Conservation (phyloP, 164 flowering plant species). For the Tinospora cordifolia region DNA sequence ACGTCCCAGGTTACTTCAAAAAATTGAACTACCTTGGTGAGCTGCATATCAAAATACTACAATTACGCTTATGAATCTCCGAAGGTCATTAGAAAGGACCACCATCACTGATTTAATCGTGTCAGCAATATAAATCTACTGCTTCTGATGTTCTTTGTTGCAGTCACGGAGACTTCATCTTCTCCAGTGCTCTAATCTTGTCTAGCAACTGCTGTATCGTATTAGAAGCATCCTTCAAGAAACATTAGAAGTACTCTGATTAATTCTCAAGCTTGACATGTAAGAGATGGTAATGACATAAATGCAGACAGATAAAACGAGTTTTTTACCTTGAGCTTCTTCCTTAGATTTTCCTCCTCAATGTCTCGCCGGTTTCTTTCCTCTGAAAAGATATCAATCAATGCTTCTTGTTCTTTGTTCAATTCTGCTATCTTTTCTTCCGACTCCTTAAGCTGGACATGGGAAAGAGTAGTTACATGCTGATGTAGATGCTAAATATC, state of each 20-base stretch:
- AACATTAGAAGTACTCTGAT: constrained; percentile 11
- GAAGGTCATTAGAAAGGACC: not conserved
- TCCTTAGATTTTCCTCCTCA: constrained; percentile 57
- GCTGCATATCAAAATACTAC: too few species aligned
- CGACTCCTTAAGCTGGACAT: constrained; percentile 40
- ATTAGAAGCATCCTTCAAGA: constrained; percentile 23
- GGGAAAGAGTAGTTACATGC: not conserved
- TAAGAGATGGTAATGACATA: not conserved
- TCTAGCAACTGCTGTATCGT: constrained; percentile 25
- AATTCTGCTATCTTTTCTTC: constrained; percentile 42
- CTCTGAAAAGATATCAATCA: constrained; percentile 60
- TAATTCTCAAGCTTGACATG: not conserved
- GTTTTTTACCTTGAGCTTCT: constrained; percentile 49
- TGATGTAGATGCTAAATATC: too few species aligned
- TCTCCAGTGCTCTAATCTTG: constrained; percentile 32
- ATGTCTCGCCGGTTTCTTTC: constrained; percentile 61
- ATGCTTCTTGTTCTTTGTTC: constrained; percentile 64
- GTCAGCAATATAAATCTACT: not conserved
- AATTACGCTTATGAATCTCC: not conserved
- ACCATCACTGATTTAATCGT: not conserved
- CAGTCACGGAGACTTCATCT: constrained; percentile 21
- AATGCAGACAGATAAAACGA: not conserved
- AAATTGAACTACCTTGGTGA: not conserved
- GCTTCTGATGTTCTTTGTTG: not conserved
- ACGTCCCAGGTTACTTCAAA: too few species aligned